Evolutionary conservation across 2,329 filamentous ascomycete genomes (phyloP).

Genomic region (Akanthomyces uredinophilus): DNA sequence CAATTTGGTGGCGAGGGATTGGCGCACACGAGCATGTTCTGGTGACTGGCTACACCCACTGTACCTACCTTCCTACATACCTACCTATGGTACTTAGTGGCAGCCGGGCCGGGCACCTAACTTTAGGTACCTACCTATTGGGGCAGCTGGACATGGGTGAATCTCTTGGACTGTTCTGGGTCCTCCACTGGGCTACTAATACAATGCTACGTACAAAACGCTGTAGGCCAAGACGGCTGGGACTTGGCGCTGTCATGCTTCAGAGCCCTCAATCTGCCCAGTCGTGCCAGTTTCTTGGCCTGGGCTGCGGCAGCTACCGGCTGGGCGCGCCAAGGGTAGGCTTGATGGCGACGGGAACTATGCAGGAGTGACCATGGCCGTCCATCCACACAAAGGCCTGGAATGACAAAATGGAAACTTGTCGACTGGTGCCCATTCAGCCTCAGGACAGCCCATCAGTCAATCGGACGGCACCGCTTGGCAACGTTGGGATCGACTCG

Average conservation of each 20-base stretch:
- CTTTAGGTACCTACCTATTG: too few species aligned
- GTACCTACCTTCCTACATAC: too few species aligned
- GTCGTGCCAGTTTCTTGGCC: neutral
- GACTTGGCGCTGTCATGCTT: too few species aligned
- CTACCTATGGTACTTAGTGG: too few species aligned
- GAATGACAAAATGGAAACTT: neutral
- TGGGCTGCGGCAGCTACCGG: neutral
- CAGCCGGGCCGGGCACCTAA: too few species aligned
- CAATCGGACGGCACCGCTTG: neutral
- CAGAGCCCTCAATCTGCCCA: too few species aligned
- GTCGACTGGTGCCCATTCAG: neutral
- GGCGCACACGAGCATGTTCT: neutral
- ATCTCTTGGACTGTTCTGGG: too few species aligned
- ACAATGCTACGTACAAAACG: too few species aligned
- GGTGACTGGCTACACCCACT: too few species aligned
- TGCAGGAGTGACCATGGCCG: neutral
- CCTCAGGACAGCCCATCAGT: neutral
- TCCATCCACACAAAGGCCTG: neutral
- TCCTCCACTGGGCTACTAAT: too few species aligned
- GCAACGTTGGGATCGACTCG: neutral
- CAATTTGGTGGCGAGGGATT: neutral
- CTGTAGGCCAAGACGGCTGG: too few species aligned
- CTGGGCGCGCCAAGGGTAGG: conserved; percentile 11
- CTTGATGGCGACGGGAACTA: neutral
- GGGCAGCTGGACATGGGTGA: neutral